These are phyloP conservation scores for Xylariaceae sp. DNA, from an alignment of 2,329 filamentous ascomycete species.

Conservation along the genomic window DNA sequence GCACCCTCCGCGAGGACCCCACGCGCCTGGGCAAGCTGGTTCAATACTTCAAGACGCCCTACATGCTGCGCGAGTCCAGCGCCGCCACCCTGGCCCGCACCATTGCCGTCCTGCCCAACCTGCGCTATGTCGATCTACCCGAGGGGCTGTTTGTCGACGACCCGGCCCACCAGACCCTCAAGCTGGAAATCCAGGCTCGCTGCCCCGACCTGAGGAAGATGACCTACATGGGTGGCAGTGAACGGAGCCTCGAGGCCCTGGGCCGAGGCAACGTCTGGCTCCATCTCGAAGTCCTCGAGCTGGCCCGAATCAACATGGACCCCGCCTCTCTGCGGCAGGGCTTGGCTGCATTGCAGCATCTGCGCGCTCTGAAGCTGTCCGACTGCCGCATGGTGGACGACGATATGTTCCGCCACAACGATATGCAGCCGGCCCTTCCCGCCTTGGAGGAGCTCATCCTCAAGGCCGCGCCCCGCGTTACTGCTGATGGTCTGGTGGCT, in stretches of 20 bases:
- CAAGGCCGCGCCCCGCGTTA: slow-evolving; percentile 63
- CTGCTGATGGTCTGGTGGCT: slow-evolving; percentile 58
- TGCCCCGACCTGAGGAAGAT: slow-evolving; percentile 85
- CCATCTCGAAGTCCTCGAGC: slow-evolving; percentile 64
- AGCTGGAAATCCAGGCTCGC: slow-evolving; percentile 74
- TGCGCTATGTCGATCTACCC: slow-evolving; percentile 85
- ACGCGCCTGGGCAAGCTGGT: slow-evolving; percentile 62
- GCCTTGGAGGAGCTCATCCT: slow-evolving; percentile 66
- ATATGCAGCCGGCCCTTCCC: slow-evolving; percentile 65
- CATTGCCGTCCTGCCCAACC: slow-evolving; percentile 74
- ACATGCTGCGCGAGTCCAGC: slow-evolving; percentile 86
- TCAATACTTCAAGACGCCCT: slow-evolving; percentile 77
- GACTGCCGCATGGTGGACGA: slow-evolving; percentile 66
- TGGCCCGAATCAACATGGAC: slow-evolving; percentile 62
- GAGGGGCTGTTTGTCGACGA: slow-evolving; percentile 84
- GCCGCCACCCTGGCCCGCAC: slow-evolving; percentile 79
- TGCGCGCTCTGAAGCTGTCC: slow-evolving; percentile 69
- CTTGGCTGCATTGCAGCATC: slow-evolving; percentile 55
- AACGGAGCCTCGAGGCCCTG: slow-evolving; percentile 67
- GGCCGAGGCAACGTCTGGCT: slow-evolving; percentile 59
- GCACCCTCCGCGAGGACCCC: slow-evolving; percentile 72
- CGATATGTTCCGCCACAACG: slow-evolving; percentile 61
- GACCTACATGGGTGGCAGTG: slow-evolving; percentile 72
- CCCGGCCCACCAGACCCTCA: slow-evolving; percentile 62
- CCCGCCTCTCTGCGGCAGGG: slow-evolving; percentile 63